Evolutionary conservation across 116 monocot species (phyloP), one percentile per base, ranked within the genome.

Genomic region (Papilionanthe hybrid): DNA sequence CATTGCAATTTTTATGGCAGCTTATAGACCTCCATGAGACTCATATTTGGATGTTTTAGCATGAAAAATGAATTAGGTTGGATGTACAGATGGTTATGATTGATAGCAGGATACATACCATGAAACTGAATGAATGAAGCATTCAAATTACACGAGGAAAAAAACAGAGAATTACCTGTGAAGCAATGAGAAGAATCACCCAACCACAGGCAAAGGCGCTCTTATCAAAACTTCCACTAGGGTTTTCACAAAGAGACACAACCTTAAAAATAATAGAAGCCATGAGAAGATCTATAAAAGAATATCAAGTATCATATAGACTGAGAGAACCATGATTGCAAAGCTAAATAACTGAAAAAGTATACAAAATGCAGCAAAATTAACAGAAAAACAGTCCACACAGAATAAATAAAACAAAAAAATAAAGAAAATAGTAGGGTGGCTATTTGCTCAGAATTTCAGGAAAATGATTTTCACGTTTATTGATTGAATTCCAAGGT

Each of bases 141-240:
- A 69, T 32, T 69, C 8, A 69, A 69, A 69, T 17, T 5, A 69
- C 12, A 37, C 5, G 5, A 69, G 69, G 29, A 73, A 44, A 73
- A 43, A 8, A 17, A 3, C 0, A 22, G 0, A 44, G 44, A 71
- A 78, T 75, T 69, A 95, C 96, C 91, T 93, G 86, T 78, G 88
- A 89, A 47, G 86, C 75, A 72, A 96, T 87, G n/a, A 86, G 82
- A 9, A 96, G 78, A 84, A 93, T 93, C 78, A 90, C 90, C 85
- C 87, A 87, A 45, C 85, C 92, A 79, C 89, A 90, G 83, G 93
- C 92, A 92, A 93, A 93, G 73, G 82, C 86, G 50, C 75, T 82
- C 10, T 83, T 82, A 28, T 92, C 89, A 88, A 86, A 92, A 45
- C 79, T 87, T 78, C 83, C 86, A 67, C 79, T 86, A 80, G 85